Evolutionary conservation across 2,329 filamentous ascomycete species (phyloP), one percentile per base, ranked within the genome.

Genomic region (Daldinia sp.): DNA sequence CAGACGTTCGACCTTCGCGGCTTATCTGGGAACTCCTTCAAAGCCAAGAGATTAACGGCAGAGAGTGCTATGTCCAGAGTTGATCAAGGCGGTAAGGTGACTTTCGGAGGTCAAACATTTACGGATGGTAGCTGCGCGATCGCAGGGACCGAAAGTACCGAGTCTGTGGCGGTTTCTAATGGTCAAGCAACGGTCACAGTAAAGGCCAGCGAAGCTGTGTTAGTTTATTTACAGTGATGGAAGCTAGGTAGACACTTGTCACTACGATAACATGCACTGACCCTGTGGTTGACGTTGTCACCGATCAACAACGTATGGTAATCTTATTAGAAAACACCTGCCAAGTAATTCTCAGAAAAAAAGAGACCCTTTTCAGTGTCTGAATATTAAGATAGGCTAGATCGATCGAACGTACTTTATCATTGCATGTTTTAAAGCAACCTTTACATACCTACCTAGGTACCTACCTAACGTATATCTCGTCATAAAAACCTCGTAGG

Each of bases 61-160:
- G 74, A 79, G 1, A 82, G 78, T 65, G 82, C 84, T 0, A 77
- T 78, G 35, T 79, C 82, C 3, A 78, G 84, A 56, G 79, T 81
- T 44, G 85, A 86, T 67, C 74, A 80, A 55, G 83, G 83, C 0
- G 73, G 77, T 6, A 80, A 75, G 15, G 79, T 82, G 1, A 82
- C 80, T 0, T 81, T 84, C 73, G 84, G 81, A 0, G 84, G 84
- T 0, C 83, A 84, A 74, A 78, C 72, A 0, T 86, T 85, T 72
- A 79, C 73, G 1, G 79, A 86, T 71, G 82, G 78, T 1, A 82
- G 79, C 10, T 87, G 85, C 74, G 75, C 73, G 4, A 69, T 83
- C n/a, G 72, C 73, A 1, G 84, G 85, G 0, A 76, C 72, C 2
- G 82, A 80, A 76, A 79, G 60, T 39, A 78, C 75, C 39, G 83